These are phyloP conservation scores for Cryphonectria carpinicola DNA, from an alignment of 2,329 filamentous ascomycete species.

Conservation along the genomic window DNA sequence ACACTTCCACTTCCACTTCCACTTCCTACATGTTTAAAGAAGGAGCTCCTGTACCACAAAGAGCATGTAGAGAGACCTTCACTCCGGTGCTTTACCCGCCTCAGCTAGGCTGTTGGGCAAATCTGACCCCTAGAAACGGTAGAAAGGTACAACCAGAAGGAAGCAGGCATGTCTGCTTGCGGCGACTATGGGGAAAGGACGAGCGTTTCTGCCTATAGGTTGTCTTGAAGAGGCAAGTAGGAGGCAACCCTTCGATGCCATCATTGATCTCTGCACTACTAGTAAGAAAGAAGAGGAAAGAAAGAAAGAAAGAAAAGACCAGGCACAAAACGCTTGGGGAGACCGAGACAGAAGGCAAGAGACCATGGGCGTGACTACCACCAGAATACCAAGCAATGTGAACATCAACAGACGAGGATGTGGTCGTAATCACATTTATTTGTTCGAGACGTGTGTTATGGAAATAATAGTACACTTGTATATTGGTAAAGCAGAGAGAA, in stretches of 20 bases:
- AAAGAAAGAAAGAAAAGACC: neutral
- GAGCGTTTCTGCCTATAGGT: neutral
- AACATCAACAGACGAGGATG: neutral
- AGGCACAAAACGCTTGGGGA: neutral
- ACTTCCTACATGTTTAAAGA: neutral
- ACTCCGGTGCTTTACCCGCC: too few species aligned
- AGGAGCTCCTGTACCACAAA: neutral
- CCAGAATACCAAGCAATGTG: neutral
- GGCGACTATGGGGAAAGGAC: neutral
- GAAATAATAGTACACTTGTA: neutral
- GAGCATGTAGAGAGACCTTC: too few species aligned
- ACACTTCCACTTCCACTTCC: neutral
- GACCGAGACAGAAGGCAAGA: neutral
- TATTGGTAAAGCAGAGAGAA: neutral
- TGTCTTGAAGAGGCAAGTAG: neutral
- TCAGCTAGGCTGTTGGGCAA: neutral
- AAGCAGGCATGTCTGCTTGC: neutral
- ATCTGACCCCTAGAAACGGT: neutral
- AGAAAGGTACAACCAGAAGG: neutral
- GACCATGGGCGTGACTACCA: neutral
- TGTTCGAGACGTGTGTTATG: neutral
- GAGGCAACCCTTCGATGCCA: neutral
- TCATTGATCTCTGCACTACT: too few species aligned
- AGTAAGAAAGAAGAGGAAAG: neutral
- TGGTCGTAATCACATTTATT: neutral